Base-by-base conservation (phyloP, 1,139 yeast species). In the Petasospora rhodanensis region DNA sequence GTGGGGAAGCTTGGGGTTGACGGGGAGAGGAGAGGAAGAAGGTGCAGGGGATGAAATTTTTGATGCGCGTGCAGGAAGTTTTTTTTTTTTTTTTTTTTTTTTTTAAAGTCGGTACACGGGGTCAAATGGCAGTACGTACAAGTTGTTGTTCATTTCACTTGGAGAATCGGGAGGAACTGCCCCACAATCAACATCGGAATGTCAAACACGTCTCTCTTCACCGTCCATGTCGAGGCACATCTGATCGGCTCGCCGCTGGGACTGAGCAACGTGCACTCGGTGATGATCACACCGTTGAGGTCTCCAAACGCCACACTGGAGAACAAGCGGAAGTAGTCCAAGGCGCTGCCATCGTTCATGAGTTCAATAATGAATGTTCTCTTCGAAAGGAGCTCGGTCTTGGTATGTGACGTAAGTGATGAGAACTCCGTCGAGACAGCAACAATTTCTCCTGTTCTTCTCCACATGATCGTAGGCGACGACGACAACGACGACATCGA, bases 141-240 rank as follows among this genome's bases (percentile, higher is more conserved):
- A n/a, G n/a, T n/a, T n/a, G 24, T 27, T 11, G 29, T 7, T 31
- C 29, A 49, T 30, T 42, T 51, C 2, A 47, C 55, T 22, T 49
- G 52, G 4, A 61, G 51, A 17, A 84, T 79, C 1, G 96, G 95
- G 36, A 87, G 59, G 52, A 87, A 87, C 52, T 86, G 91, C 8
- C 96, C 96, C 26, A 87, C 79, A 29, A 89, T 78, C 78, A 87
- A 78, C 91, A 87, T 80, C 11, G 97, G 96, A 34, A 87, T 78
- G 51, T 87, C 95, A 60, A 87, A 89, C 32, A 84, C 76, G 58
- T 89, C 96, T 45, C 95, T 66, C 49, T 85, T 85, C 17, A 89
- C 71, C 0, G 96, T 87, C 87, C 95, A 83, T 43, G 85, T 79
- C 45, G 93, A 79, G 8, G 89, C 79, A 3, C 96, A 83, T 33